Percentiles rank a stretch among this genome's conserved stretches.
phyloP scores from a whole-genome alignment of 768 basidiomycete genomes.

The Lentinus tigrinus region DNA sequence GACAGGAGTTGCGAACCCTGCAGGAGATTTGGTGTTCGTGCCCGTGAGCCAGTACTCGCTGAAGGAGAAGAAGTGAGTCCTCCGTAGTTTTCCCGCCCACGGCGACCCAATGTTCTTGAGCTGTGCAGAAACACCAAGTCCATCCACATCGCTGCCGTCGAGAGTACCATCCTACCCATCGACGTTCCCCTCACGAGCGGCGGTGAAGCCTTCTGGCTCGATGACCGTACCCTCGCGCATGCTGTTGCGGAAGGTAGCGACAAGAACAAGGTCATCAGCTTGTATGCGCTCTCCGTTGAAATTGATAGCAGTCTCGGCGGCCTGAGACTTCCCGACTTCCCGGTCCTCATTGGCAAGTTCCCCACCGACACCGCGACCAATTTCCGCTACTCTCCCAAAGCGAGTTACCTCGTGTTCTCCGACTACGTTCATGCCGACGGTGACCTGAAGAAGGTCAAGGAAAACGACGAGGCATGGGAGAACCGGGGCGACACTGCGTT shows the following conservation, averaged over 20 bases:
- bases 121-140: constrained; percentile 64
- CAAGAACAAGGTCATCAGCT: constrained; percentile 47
- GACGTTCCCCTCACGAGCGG: constrained; percentile 64
- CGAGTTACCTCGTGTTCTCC: constrained; percentile 77
- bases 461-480: constrained; percentile 71
- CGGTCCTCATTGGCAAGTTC: constrained; percentile 58
- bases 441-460: constrained; percentile 62
- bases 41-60: constrained; percentile 69
- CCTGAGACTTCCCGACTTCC: constrained; percentile 36
- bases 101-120: background rate
- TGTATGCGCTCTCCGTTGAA: constrained; percentile 60
- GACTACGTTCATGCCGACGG: constrained; percentile 80
- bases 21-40: constrained; percentile 68
- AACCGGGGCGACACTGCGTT: constrained; percentile 68
- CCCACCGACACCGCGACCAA: constrained; percentile 68
- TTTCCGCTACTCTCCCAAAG: constrained; percentile 61
- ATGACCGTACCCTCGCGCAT: constrained; percentile 66
- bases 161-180: constrained; percentile 46
- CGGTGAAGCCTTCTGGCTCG: constrained; percentile 81
- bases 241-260: constrained; percentile 53
- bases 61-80: constrained; percentile 66
- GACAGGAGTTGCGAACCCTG: constrained; percentile 60
- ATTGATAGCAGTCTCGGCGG: constrained; percentile 35
- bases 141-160: constrained; percentile 60
- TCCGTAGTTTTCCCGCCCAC: background rate